Base-by-base conservation (phyloP, 2,329 filamentous ascomycete species). In the Ascochyta rabiei region DNA sequence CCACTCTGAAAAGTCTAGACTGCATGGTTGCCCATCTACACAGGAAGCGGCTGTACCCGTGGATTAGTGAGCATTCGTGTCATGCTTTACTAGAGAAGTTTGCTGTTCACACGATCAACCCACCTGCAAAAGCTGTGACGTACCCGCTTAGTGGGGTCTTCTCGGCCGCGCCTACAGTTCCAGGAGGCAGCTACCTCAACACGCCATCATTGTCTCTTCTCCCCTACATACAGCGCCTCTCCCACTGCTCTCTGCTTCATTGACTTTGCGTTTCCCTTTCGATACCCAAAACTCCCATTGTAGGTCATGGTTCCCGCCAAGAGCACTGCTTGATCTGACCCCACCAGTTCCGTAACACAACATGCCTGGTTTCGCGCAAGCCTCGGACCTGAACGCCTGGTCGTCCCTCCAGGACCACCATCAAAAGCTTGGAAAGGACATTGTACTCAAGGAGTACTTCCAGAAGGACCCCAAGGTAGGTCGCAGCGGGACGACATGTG, bases 391-490 rank as follows among this genome's bases (percentile, higher is more conserved):
- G 67, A 82, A 87, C 68, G 88, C 91, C 73, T 99, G 95, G 93
- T 85, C 89, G 76, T 86, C 90, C 75, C 91, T 99, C 73, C 90
- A 96, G 80, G 84, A 90, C 71, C 93, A 98, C 80, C 92, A 96
- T 80, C 88, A 90, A 78, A 84, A 83, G 61, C 85, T 95, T 42
- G 93, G 91, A 72, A 93, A 93, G 81, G 87, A 88, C 74, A 95
- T 98, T 74, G 88, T 96, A 61, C 85, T 98, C 63, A 96, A 96
- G 81, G 89, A 96, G 64, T 90, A 91, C 75, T 99, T 98, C 79
- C 84, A 90, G 71, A 87, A 91, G 68, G 93, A 99, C 76, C 87
- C 92, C 44, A 58, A 68, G 61, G 66, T 67, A 58, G 30, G 26
- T 31, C 1, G 13, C 30, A 15, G 7, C 1, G 8, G 4, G 6